Evolutionary conservation across 2,329 filamentous ascomycete species (phyloP).

Genomic region (Cladosporium cucumerinum): DNA sequence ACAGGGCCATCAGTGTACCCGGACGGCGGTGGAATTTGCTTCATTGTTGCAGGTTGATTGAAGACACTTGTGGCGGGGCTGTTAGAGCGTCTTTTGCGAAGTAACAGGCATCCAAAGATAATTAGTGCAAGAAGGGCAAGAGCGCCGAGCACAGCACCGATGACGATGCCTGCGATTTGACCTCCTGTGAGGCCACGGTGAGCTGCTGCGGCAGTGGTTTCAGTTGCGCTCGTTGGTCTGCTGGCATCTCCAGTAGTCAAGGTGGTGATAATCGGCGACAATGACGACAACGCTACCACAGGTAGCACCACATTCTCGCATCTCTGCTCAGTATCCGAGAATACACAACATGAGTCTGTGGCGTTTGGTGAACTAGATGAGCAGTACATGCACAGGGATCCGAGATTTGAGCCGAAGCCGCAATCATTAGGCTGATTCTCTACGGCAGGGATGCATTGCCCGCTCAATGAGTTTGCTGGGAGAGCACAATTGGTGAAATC

Average conservation of each 20-base stretch:
- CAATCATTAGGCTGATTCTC: conserved; percentile 84
- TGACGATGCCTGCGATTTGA: conserved; percentile 83
- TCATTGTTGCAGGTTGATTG: conserved; percentile 76
- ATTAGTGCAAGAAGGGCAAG: conserved; percentile 66
- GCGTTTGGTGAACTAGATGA: conserved; percentile 78
- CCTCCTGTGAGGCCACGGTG: conserved; percentile 68
- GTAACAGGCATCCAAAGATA: conserved; percentile 54
- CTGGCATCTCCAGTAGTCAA: conserved; percentile 47
- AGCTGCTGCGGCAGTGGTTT: conserved; percentile 31
- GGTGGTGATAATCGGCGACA: conserved; percentile 58
- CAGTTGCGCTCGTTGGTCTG: conserved; percentile 23
- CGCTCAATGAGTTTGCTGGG: conserved; percentile 73
- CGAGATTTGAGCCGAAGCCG: conserved; percentile 69
- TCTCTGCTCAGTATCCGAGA: conserved; percentile 67
- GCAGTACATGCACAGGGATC: conserved; percentile 85
- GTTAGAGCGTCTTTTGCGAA: conserved; percentile 54
- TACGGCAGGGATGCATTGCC: conserved; percentile 69
- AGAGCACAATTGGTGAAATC: conserved; percentile 89
- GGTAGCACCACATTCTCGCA: conserved; percentile 79
- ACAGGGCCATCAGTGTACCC: conserved; percentile 40
- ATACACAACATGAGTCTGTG: conserved; percentile 92
- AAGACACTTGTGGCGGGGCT: conserved; percentile 72
- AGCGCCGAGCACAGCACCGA: conserved; percentile 72
- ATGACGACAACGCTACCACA: conserved; percentile 54
- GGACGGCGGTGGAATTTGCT: conserved; percentile 37